Percentiles rank a stretch among this genome's conserved stretches.
Conservation (phyloP, 129 eudicot genomes). For the Apium graveolens region DNA sequence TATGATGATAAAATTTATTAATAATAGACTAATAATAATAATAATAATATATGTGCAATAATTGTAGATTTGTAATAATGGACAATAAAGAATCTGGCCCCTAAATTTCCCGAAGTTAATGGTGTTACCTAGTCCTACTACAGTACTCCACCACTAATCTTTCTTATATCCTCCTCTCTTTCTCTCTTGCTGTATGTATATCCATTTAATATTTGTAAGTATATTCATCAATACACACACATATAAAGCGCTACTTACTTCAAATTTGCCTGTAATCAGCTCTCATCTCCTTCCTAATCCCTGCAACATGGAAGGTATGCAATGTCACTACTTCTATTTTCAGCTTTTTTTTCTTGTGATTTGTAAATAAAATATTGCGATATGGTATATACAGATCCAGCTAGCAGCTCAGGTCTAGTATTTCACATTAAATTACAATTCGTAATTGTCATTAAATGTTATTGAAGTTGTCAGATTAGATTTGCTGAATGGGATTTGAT, state of each 20-base stretch:
- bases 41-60: too few relatives aligned
- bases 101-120: neutral
- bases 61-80: neutral
- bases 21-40: too few relatives aligned
- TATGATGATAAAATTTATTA: too few relatives aligned
- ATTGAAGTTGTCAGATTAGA: neutral
- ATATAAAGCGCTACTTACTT: neutral
- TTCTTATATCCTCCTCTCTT: neutral
- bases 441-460: neutral
- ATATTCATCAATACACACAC: neutral
- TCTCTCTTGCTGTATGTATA: neutral
- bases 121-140: neutral
- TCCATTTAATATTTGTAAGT: neutral
- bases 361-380: neutral
- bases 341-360: neutral
- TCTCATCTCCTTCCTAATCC: neutral
- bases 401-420: too few relatives aligned
- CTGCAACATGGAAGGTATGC: slow-evolving; percentile 3
- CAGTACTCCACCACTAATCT: neutral
- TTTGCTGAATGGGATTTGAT: neutral
- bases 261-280: neutral
- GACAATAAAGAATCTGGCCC: neutral
- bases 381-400: neutral
- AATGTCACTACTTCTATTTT: neutral
- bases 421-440: neutral